Conservation (phyloP, 164 flowering plant genomes). For the Aristolochia contorta region DNA sequence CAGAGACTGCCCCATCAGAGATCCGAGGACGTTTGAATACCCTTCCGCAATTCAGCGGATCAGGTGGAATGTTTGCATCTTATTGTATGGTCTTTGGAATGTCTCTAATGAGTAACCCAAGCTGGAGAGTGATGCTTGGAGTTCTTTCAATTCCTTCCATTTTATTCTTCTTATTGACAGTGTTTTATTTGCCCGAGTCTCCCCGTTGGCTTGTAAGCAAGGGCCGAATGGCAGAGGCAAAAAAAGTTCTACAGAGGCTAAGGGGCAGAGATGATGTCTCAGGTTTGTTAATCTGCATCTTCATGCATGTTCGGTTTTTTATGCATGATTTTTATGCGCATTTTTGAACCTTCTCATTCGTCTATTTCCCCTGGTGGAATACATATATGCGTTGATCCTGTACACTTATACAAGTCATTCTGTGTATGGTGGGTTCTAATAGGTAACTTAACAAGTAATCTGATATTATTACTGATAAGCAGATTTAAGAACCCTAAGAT, state of each 20-base stretch:
- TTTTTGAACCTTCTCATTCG: too few species aligned
- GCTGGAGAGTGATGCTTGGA: constrained; percentile 92
- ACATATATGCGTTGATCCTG: too few species aligned
- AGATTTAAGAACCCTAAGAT: too few species aligned
- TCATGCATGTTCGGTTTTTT: neutral
- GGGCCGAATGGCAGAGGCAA: constrained; percentile 87
- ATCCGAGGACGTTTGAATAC: constrained; percentile 80
- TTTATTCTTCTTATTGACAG: constrained; percentile 45
- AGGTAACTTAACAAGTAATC: too few species aligned
- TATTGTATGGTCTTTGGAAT: constrained; percentile 91
- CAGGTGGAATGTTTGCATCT: constrained; percentile 79
- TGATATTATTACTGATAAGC: too few species aligned
- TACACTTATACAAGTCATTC: too few species aligned
- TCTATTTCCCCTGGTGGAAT: too few species aligned
- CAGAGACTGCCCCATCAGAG: constrained; percentile 93
- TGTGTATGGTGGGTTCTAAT: too few species aligned
- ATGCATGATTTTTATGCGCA: too few species aligned
- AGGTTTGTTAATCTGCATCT: constrained; percentile 30
- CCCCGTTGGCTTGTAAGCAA: constrained; percentile 98
- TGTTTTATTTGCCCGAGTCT: constrained; percentile 88
- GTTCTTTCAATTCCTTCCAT: constrained; percentile 79
- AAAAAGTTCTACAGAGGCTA: constrained; percentile 61
- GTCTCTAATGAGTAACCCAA: constrained; percentile 58
- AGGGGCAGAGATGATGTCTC: constrained; percentile 92
- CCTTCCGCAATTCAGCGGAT: constrained; percentile 85